Evolutionary conservation across 2,329 filamentous ascomycete species (phyloP), one percentile per base, ranked within the genome.

Genomic region (Colletotrichum shisoi): DNA sequence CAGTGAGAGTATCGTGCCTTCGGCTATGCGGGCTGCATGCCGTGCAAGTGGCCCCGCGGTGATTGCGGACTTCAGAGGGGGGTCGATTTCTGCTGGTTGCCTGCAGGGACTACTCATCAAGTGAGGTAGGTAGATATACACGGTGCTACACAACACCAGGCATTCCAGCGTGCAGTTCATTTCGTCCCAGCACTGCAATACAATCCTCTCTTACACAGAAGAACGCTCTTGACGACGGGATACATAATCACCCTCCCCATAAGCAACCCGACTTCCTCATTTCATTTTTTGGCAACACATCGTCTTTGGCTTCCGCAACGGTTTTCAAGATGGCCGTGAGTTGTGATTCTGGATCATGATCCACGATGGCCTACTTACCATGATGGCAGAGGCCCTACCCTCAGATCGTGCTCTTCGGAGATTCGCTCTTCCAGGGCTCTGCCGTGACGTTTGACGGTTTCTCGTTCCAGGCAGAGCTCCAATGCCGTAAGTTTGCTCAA

Each of bases 321-420:
- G 9, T 53, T 53, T 12, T 3, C 45, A 19, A 15, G 15, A 59
- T 59, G 57, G 57, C 57, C 19, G 57, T 59, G 17, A 51, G 57
- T 34, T 19, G 9, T 12, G 5, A 9, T 27, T 21, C 19, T 12
- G 19, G 6, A 4, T 6, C 4, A 42, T 21, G 12, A 37, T 39
- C 49, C n/a, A 24, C 9, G 21, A 39, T 6, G 21, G n/a, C 2
- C 15, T 44, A 13, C 57, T 59, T 7, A 59, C 57, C 15, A 13
- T 39, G 7, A 24, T 37, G 21, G 45, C 39, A 70, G 68, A 70
- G 66, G 54, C 66, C 66, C 3, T 91, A 91, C 73, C 88, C 90
- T 56, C 91, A 94, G 74, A 83, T 94, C 72, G 82, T 98, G 69
- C 87, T 98, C 27, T 91, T 98, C 69, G 94, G 94, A 62, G 95